Evolutionary conservation across 2,329 filamentous ascomycete species (phyloP).

Genomic region (Parasarocladium wereldwijsianum): DNA sequence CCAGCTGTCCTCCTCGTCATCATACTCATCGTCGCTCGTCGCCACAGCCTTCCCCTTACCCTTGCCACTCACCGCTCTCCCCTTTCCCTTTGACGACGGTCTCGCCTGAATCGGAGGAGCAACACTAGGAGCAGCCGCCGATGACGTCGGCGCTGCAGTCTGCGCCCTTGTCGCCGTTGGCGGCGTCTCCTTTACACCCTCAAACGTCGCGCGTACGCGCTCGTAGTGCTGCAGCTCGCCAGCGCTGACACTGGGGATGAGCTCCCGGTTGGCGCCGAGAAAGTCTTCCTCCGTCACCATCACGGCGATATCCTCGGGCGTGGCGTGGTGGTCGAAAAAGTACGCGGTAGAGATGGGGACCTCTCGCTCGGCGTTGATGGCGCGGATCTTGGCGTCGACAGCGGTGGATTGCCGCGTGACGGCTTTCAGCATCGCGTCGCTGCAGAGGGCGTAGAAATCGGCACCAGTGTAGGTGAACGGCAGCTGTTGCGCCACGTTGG

Average conservation of each 20-base stretch:
- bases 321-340: slow-evolving; percentile 89
- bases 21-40: slow-evolving; percentile 18
- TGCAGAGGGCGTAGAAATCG: slow-evolving; percentile 93
- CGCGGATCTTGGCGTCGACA: slow-evolving; percentile 71
- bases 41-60: slow-evolving; percentile 19
- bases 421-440: slow-evolving; percentile 96
- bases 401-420: slow-evolving; percentile 77
- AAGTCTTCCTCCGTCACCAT: slow-evolving; percentile 87
- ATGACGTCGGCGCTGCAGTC: neutral
- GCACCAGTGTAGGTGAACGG: slow-evolving; percentile 96
- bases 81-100: slow-evolving; percentile 19
- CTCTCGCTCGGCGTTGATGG: slow-evolving; percentile 40
- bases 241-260: slow-evolving; percentile 85
- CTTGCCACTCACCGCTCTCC: slow-evolving; percentile 13
- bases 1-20: slow-evolving; percentile 17
- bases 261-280: slow-evolving; percentile 33
- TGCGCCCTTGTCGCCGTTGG: neutral
- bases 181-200: slow-evolving; percentile 37
- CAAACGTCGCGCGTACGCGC: slow-evolving; percentile 67
- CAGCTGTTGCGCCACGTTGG: slow-evolving; percentile 57
- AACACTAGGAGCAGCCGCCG: neutral
- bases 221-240: slow-evolving; percentile 91
- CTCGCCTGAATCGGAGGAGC: slow-evolving; percentile 20
- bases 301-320: slow-evolving; percentile 68
- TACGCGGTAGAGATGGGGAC: slow-evolving; percentile 65